Evolutionary conservation across 2,329 filamentous ascomycete species (phyloP).

Genomic region (Emydomyces testavorans): DNA sequence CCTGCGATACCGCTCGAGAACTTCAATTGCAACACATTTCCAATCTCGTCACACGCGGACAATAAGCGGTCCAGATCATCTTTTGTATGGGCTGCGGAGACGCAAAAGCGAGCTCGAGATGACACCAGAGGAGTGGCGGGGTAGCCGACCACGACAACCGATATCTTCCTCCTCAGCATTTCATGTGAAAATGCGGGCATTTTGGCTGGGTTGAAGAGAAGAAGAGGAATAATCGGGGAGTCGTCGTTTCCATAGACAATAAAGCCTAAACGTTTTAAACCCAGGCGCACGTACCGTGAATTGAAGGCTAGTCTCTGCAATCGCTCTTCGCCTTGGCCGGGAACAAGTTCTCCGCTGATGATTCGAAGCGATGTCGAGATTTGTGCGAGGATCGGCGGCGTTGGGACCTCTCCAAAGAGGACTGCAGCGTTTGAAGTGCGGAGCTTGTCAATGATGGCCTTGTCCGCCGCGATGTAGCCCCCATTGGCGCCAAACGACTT

Average conservation of each 20-base stretch:
- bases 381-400: constrained; percentile 79
- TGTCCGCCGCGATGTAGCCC: constrained; percentile 84
- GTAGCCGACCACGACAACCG: constrained; percentile 93
- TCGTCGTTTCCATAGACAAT: constrained; percentile 97
- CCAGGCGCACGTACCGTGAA: constrained; percentile 92
- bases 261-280: constrained; percentile 89
- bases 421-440: constrained; percentile 74
- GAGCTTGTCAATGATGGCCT: constrained; percentile 84
- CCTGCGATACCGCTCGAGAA: constrained; percentile 94
- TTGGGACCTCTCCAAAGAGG: constrained; percentile 74
- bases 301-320: constrained; percentile 96
- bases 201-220: constrained; percentile 97
- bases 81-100: constrained; percentile 94
- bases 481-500: constrained; percentile 98
- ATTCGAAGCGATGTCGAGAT: constrained; percentile 78
- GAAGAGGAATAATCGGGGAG: constrained; percentile 86
- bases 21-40: constrained; percentile 84
- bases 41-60: constrained; percentile 81
- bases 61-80: constrained; percentile 89
- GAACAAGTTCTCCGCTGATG: constrained; percentile 75
- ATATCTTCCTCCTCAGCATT: constrained; percentile 96
- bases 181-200: constrained; percentile 97
- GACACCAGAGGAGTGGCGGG: constrained; percentile 91
- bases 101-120: constrained; percentile 88
- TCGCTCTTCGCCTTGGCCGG: constrained; percentile 89